Evolutionary conservation across 2,329 filamentous ascomycete species (phyloP), one percentile per base, ranked within the genome.

Genomic region (Hypocrella siamensis): DNA sequence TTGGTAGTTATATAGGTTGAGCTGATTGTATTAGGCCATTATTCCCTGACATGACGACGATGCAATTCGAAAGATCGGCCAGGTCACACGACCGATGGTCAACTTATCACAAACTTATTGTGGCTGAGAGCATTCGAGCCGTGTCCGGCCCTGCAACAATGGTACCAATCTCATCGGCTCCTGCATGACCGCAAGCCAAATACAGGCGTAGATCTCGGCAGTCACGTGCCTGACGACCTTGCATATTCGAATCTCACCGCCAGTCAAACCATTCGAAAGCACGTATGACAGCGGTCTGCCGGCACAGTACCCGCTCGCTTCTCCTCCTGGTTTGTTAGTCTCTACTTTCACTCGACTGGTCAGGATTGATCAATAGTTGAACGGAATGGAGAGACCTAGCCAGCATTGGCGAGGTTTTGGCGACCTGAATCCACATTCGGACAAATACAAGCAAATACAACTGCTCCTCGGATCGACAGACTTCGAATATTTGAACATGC

Each of bases 401-500:
- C 26, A 35, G 5, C 29, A 35, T 33, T 42, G 39, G 41, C 14
- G 31, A 26, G 38, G 36, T 12, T 28, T 38, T 32, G 32, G 30
- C 17, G 17, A n/a, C 24, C 25, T 42, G 19, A 26, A 14, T 31
- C 24, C 31, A 26, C 30, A 32, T 19, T 39, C 35, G 25, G 39
- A 42, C 26, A 40, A 30, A 35, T 35, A 38, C 32, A 37, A 40
- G 34, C 37, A 31, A 31, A 40, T 42, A 21, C 34, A 42, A 26
- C 26, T 12, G 9, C 21, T 42, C 21, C 26, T 41, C 30, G 39
- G 35, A 3, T 33, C 32, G 11, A 39, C 40, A 19, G 26, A 40
- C 34, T 42, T 42, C 17, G 35, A 32, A 5, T 35, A 42, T 36
- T 32, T 44, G 4, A 33, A 37, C 19, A 29, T 10, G 28, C 37